Evolutionary conservation across 2,329 filamentous ascomycete genomes (phyloP).

Genomic region (Epichloe sylvatica): DNA sequence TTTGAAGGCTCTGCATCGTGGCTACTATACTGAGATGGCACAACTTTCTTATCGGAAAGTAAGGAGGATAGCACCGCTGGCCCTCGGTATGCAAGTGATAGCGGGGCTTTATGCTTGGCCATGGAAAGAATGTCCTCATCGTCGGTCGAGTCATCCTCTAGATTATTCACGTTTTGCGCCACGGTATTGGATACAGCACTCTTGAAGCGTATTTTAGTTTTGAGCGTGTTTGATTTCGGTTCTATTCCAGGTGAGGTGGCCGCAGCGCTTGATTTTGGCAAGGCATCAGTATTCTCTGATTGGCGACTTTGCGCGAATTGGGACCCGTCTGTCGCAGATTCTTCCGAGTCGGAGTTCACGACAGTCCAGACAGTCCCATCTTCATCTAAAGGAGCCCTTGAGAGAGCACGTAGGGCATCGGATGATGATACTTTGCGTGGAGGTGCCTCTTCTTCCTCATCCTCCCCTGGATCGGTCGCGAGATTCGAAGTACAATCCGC

Average conservation of each 20-base stretch:
- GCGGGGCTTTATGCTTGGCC: constrained; percentile 13
- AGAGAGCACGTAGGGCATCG: constrained; percentile 38
- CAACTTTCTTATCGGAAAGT: constrained; percentile 12
- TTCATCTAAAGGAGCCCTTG: constrained; percentile 36
- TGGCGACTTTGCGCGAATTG: neutral
- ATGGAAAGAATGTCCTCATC: constrained; percentile 29
- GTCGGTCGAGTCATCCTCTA: constrained; percentile 23
- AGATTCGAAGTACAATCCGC: constrained; percentile 19
- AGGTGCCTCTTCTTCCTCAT: constrained; percentile 25
- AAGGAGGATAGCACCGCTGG: constrained; percentile 4
- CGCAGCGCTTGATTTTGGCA: neutral
- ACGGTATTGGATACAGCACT: too few species aligned
- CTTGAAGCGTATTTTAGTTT: neutral
- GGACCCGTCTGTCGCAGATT: constrained; percentile 7
- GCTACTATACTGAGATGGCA: constrained; percentile 1
- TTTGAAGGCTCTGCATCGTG: neutral
- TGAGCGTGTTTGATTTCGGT: neutral
- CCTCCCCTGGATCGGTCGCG: constrained; percentile 25
- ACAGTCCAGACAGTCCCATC: constrained; percentile 35
- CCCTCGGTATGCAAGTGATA: neutral
- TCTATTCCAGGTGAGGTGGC: neutral
- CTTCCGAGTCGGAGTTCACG: constrained; percentile 24
- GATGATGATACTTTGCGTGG: constrained; percentile 43
- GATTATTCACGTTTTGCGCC: constrained; percentile 2
- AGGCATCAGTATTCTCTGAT: neutral